These are phyloP conservation scores for Astrothelium macrocarpum DNA, from an alignment of 495 filamentous ascomycete genomes.

Conservation along the genomic window DNA sequence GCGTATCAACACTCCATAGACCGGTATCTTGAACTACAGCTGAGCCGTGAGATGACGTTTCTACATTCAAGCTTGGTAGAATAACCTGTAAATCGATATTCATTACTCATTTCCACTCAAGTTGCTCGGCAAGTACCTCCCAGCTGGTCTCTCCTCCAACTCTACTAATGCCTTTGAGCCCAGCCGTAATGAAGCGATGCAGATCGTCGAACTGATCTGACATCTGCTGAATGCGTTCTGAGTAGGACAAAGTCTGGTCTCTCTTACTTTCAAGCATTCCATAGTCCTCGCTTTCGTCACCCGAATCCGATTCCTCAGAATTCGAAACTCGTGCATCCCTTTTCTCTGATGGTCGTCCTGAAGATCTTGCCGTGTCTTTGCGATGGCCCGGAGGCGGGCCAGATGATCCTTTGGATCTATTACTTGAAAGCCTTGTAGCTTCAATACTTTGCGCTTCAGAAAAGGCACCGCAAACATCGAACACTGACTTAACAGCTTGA, in stretches of 20 bases:
- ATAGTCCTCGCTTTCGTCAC: constrained; percentile 22
- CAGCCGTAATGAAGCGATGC: constrained; percentile 37
- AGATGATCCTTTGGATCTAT: constrained; percentile 31
- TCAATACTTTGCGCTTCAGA: background rate
- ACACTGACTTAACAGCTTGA: constrained; percentile 26
- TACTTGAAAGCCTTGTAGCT: background rate
- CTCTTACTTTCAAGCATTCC: constrained; percentile 15
- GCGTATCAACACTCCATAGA: too few species aligned
- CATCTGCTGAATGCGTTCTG: constrained; percentile 30
- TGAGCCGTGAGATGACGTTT: too few species aligned
- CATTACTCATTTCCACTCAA: constrained; percentile 25
- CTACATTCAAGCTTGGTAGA: too few species aligned
- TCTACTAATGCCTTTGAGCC: constrained; percentile 40
- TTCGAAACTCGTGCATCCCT: background rate
- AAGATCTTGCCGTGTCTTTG: background rate
- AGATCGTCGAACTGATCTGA: constrained; percentile 37
- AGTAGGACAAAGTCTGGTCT: constrained; percentile 26
- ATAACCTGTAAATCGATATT: too few species aligned
- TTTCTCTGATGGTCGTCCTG: background rate
- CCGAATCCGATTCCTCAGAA: background rate
- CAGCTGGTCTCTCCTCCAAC: constrained; percentile 39
- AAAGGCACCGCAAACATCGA: constrained; percentile 45
- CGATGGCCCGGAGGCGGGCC: background rate
- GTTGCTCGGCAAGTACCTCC: constrained; percentile 44
- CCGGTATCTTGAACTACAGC: too few species aligned